Evolutionary conservation across 208 protist genomes (phyloP).

Genomic region (Acanthamoeba royreba): DNA sequence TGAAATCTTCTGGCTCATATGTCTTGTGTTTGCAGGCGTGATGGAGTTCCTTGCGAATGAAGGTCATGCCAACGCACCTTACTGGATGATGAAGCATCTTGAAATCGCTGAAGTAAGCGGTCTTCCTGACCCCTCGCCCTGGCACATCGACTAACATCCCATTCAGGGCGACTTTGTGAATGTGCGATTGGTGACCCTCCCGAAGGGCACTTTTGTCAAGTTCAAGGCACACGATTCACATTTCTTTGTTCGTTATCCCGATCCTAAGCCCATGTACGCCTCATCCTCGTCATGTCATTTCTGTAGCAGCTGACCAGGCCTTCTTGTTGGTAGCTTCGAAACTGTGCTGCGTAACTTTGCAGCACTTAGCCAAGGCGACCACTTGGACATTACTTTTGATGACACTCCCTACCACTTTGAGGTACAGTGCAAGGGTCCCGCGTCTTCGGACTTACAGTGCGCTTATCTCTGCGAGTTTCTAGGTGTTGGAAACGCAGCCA

Average conservation of each 20-base stretch:
- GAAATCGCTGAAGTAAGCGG: not conserved
- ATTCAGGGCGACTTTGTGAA: not conserved
- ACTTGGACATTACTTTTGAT: not conserved
- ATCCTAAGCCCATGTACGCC: conserved; percentile 9
- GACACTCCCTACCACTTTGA: not conserved
- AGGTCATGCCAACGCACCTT: not conserved
- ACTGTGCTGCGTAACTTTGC: conserved; percentile 25
- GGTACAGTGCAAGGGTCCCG: too few species aligned
- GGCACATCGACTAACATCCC: not conserved
- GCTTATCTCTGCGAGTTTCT: too few species aligned
- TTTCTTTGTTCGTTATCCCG: not conserved
- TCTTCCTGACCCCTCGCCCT: not conserved
- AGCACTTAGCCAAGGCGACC: not conserved
- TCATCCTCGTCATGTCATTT: not conserved
- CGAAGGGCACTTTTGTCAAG: conserved; percentile 31
- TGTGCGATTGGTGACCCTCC: not conserved
- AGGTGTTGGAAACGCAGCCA: not conserved
- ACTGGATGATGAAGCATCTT: not conserved
- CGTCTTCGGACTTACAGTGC: too few species aligned
- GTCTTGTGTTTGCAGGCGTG: not conserved
- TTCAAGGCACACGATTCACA: conserved; percentile 12
- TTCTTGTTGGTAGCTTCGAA: not conserved
- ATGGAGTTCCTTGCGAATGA: conserved; percentile 31
- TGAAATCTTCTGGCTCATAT: not conserved
- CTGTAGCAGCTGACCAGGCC: not conserved